Evolutionary conservation across 768 basidiomycete genomes (phyloP).

Genomic region (Mycena leptocephala): DNA sequence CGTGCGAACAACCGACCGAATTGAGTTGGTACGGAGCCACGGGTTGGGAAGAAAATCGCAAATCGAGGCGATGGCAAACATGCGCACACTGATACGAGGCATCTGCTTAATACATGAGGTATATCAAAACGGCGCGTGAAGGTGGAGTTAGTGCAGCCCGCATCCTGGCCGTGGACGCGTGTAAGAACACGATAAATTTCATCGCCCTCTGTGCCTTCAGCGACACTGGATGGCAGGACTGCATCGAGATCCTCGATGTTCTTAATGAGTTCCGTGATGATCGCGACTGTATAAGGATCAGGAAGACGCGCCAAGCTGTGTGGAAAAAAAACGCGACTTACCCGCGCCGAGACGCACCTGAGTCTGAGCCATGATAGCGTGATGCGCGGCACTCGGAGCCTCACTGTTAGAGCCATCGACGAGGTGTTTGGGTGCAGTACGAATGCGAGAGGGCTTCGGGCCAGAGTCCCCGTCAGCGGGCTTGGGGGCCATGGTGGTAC

Average conservation of each 20-base stretch:
- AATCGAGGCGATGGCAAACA: too few species aligned
- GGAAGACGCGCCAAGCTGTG: background rate
- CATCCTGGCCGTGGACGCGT: background rate
- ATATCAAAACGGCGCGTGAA: too few species aligned
- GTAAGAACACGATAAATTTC: background rate
- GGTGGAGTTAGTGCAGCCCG: too few species aligned
- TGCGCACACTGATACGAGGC: too few species aligned
- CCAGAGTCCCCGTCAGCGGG: too few species aligned
- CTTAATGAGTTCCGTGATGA: background rate
- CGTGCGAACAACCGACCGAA: background rate
- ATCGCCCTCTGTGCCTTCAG: background rate
- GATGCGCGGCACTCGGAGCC: background rate
- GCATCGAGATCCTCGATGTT: background rate
- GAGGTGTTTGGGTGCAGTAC: too few species aligned
- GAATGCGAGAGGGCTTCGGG: too few species aligned
- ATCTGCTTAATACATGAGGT: too few species aligned
- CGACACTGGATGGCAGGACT: background rate
- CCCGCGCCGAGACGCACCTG: background rate
- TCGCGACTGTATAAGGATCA: background rate
- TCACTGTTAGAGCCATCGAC: background rate
- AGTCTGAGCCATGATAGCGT: background rate
- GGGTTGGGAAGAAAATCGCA: background rate
- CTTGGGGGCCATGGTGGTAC: too few species aligned
- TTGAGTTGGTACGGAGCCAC: background rate
- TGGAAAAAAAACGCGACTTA: background rate